Evolutionary conservation across 2,329 filamentous ascomycete genomes (phyloP).

Genomic region (Leptographium radiaticola): DNA sequence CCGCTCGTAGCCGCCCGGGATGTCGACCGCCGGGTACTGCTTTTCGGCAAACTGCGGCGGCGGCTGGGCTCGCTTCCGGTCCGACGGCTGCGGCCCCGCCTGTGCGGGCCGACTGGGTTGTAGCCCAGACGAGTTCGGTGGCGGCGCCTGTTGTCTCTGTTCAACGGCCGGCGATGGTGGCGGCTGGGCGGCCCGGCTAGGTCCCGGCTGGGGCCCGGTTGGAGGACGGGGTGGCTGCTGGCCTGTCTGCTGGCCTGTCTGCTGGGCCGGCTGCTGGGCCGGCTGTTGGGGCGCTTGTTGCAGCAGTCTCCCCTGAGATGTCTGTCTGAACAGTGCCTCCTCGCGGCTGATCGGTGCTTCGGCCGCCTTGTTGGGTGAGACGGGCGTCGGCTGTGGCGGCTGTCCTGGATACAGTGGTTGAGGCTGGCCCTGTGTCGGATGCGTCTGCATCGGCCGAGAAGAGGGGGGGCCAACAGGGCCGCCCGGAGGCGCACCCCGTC

Average conservation of each 20-base stretch:
- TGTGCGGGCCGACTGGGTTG: too few relatives aligned
- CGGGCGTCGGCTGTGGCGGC: background rate
- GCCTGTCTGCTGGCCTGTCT: too few relatives aligned
- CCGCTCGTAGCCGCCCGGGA: constrained; percentile 22
- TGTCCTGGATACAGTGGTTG: background rate
- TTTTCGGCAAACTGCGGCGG: constrained; percentile 15
- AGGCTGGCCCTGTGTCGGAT: background rate
- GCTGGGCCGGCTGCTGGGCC: background rate
- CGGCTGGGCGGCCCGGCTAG: background rate
- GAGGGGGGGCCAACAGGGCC: background rate
- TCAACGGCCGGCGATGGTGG: background rate
- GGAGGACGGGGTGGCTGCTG: too few relatives aligned
- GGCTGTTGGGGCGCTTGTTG: background rate
- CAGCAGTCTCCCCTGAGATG: constrained; percentile 2
- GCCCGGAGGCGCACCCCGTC: background rate
- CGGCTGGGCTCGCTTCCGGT: background rate
- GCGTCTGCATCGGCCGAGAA: too few relatives aligned
- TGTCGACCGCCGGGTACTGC: constrained; percentile 24
- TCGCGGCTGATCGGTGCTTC: background rate
- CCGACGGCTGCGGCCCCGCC: too few relatives aligned
- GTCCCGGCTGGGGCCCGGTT: too few relatives aligned
- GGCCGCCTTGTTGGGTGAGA: background rate
- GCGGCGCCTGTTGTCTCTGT: background rate
- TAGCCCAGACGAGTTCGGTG: too few relatives aligned
- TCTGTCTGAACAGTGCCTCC: constrained; percentile 7